These are phyloP conservation scores for Aspergillus calidoustus DNA, from an alignment of 2,329 filamentous ascomycete genomes.

Conservation along the genomic window DNA sequence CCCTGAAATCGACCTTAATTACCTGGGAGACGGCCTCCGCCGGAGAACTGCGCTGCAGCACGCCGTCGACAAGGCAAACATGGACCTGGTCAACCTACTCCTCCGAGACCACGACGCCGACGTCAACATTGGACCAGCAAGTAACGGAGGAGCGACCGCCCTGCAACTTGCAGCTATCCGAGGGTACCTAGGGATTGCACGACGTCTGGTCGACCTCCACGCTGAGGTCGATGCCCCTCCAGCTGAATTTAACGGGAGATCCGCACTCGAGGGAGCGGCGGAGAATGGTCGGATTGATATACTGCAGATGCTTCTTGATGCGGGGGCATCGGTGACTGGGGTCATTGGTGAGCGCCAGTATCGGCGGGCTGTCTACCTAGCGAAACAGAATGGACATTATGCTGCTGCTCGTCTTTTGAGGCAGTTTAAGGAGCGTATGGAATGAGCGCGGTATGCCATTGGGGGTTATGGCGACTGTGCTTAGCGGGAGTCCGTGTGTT, in stretches of 20 bases:
- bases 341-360: constrained; percentile 15
- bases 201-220: constrained; percentile 24
- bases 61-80: constrained; percentile 23
- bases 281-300: constrained; percentile 36
- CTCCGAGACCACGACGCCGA: constrained; percentile 18
- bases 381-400: constrained; percentile 20
- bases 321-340: constrained; percentile 23
- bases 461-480: too few relatives aligned
- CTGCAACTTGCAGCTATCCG: constrained; percentile 33
- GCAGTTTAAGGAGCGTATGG: background rate
- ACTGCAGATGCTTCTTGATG: constrained; percentile 33
- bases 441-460: background rate
- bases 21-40: background rate
- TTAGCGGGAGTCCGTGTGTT: too few relatives aligned
- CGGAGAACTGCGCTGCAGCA: constrained; percentile 20
- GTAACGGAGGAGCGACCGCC: constrained; percentile 28
- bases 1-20: constrained; percentile 20
- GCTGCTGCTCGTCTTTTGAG: constrained; percentile 22
- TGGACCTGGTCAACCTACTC: constrained; percentile 23
- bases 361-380: constrained; percentile 23
- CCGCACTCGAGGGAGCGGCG: constrained; percentile 35
- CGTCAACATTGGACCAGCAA: constrained; percentile 4
- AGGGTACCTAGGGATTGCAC: constrained; percentile 30
- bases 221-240: constrained; percentile 28
- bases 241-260: constrained; percentile 26